These are phyloP conservation scores for Adansonia gregorii DNA, from an alignment of 441 rosid species.

Conservation along the genomic window DNA sequence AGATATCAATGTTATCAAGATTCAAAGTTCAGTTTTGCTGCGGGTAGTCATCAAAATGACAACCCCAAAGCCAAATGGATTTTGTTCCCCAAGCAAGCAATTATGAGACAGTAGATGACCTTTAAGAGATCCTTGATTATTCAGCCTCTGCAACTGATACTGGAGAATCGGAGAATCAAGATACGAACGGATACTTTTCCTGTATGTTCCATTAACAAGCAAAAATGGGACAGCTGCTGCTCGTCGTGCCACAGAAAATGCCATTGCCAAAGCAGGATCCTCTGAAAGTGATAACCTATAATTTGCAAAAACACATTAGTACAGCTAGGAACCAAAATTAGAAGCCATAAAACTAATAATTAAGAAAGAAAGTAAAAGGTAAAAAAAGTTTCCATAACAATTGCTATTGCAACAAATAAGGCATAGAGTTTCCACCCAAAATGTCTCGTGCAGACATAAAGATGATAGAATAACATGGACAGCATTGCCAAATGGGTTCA, in stretches of 20 bases:
- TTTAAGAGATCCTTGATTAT: constrained; percentile 79
- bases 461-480: background rate
- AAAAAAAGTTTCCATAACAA: constrained; percentile 7
- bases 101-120: constrained; percentile 49
- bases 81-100: constrained; percentile 20
- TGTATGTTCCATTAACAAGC: constrained; percentile 97
- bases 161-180: constrained; percentile 94
- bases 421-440: background rate
- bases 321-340: constrained; percentile 32
- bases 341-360: constrained; percentile 20
- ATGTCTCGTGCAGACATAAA: background rate
- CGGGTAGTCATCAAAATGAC: constrained; percentile 9
- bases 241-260: constrained; percentile 93
- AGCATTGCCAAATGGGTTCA: background rate
- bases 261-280: constrained; percentile 99
- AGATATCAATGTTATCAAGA: constrained; percentile 14
- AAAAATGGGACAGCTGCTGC: constrained; percentile 97
- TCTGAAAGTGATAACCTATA: constrained; percentile 89
- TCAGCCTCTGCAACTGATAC: constrained; percentile 87
- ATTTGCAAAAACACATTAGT: constrained; percentile 29
- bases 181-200: constrained; percentile 88
- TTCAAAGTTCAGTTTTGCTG: background rate
- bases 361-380: constrained; percentile 11
- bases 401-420: background rate
- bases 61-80: background rate